phyloP scores from a whole-genome alignment of 2,329 filamentous ascomycete species.

The Lachnum nothofagi region DNA sequence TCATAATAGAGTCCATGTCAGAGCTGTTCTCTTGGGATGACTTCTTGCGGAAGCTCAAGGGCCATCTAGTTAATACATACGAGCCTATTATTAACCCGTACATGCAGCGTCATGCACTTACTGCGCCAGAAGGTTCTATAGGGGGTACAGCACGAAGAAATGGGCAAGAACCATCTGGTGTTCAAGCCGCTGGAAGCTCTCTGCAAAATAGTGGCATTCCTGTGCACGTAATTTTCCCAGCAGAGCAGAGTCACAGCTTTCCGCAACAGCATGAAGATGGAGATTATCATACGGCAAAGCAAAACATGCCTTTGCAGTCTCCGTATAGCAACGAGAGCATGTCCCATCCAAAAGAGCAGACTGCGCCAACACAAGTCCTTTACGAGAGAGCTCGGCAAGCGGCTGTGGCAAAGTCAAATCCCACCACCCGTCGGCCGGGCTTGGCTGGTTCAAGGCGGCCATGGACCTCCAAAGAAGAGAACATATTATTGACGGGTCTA shows the following conservation, averaged over 20 bases:
- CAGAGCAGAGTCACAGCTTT: slow-evolving; percentile 7
- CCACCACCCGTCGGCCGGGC: slow-evolving; percentile 46
- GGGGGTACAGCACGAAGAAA: not conserved
- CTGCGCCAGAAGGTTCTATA: slow-evolving; percentile 19
- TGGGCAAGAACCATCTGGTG: not conserved
- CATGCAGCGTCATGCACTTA: slow-evolving; percentile 34
- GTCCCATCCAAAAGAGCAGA: slow-evolving; percentile 34
- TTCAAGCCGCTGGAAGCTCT: not conserved
- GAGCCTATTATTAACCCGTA: slow-evolving; percentile 46
- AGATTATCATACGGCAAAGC: slow-evolving; percentile 26
- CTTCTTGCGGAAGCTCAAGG: slow-evolving; percentile 54
- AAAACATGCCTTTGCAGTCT: slow-evolving; percentile 17
- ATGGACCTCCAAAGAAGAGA: slow-evolving; percentile 86
- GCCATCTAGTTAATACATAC: slow-evolving; percentile 54
- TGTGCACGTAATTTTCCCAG: too few relatives aligned
- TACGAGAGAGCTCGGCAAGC: slow-evolving; percentile 53
- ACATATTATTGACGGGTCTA: slow-evolving; percentile 80
- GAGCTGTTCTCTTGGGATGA: slow-evolving; percentile 60
- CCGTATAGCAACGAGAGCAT: slow-evolving; percentile 8
- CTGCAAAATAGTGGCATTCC: too few relatives aligned
- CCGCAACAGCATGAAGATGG: slow-evolving; percentile 10
- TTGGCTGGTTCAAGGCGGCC: slow-evolving; percentile 60
- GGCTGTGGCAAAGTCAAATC: slow-evolving; percentile 50
- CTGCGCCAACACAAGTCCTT: slow-evolving; percentile 48
- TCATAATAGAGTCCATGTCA: slow-evolving; percentile 39